Base-by-base conservation (phyloP, 2,329 filamentous ascomycete genomes). In the Fusarium oxysporum region DNA sequence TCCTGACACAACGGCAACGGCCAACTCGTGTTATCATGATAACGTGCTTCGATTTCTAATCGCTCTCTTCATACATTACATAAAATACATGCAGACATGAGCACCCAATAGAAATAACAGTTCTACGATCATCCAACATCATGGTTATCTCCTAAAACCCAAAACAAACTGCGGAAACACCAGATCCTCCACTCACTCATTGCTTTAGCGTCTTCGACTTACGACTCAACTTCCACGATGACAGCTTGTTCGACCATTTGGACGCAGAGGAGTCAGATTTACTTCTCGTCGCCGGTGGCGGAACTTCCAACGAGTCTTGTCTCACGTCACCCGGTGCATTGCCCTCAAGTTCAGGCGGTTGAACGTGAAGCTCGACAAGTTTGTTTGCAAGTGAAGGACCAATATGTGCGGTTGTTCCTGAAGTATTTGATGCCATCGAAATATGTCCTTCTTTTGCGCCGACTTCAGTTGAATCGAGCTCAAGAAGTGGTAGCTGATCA, bases 91-190 rank as follows among this genome's bases (percentile, higher is more conserved):
- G 3, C 28, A 35, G 7, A 16, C 81, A 44, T 91, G 13, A 7
- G 7, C 2, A 8, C 90, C 1, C 88, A 86, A 2, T 92, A 30
- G 10, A 41, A 65, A 55, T 6, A 16, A 37, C 43, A 32, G 43
- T 19, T 30, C 7, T 14, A 19, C 23, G 3, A 50, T 16, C 23
- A 37, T 41, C 16, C 17, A 17, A 33, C 19, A 35, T 11, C 8
- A n/a, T 55, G 56, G 56, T 44, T 63, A 68, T 68, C 44, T 47
- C 2, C 33, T 21, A 32, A 3, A n/a, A 16, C 10, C 10, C 17
- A 60, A n/a, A 38, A 4, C 17, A 17, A 54, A 19, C 30, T n/a
- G 12, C 16, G 32, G 17, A 43, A 28, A 13, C 28, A 28, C 10
- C 8, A 10, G 23, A 25, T 10, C 9, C 6, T 25, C 2, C 3